These are phyloP conservation scores for Lasiodiplodia sp. DNA, from an alignment of 2,329 filamentous ascomycete genomes.

Conservation along the genomic window DNA sequence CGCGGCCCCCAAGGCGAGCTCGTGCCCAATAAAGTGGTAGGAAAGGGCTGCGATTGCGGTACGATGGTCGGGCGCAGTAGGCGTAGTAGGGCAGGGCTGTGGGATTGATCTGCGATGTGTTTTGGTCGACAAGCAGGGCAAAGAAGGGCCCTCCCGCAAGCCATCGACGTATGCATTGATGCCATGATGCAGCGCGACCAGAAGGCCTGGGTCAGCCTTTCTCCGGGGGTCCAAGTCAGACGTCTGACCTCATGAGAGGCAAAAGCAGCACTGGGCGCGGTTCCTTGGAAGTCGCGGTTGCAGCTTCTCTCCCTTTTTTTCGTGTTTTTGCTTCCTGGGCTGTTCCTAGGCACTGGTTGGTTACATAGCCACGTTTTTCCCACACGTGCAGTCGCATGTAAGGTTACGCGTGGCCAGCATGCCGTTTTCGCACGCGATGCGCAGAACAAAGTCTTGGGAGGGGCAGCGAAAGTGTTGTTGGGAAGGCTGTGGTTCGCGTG, in stretches of 20 bases:
- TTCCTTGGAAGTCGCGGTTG: not conserved
- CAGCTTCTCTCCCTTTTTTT: too few relatives aligned
- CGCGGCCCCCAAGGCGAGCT: not conserved
- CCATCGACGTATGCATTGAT: constrained; percentile 15
- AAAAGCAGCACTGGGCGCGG: not conserved
- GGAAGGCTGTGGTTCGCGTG: not conserved
- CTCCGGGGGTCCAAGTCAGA: not conserved
- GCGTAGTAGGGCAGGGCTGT: too few relatives aligned
- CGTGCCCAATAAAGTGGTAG: not conserved
- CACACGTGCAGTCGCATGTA: too few relatives aligned
- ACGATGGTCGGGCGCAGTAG: not conserved
- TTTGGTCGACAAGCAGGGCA: not conserved
- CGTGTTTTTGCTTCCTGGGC: not conserved
- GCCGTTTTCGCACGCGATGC: not conserved
- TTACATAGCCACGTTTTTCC: not conserved
- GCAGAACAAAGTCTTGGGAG: not conserved
- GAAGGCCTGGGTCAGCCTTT: constrained; percentile 9
- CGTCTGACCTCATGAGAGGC: not conserved
- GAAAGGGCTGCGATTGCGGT: not conserved
- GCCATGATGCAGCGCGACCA: constrained; percentile 1
- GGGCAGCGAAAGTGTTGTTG: not conserved
- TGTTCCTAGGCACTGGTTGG: not conserved
- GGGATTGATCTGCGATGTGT: too few relatives aligned
- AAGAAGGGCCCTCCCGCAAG: constrained; percentile 6
- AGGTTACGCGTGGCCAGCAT: not conserved